Percentiles rank a stretch among this genome's conserved stretches.
Conservation (phyloP, 2,329 filamentous ascomycete species). For the Mycosphaerella sp. region DNA sequence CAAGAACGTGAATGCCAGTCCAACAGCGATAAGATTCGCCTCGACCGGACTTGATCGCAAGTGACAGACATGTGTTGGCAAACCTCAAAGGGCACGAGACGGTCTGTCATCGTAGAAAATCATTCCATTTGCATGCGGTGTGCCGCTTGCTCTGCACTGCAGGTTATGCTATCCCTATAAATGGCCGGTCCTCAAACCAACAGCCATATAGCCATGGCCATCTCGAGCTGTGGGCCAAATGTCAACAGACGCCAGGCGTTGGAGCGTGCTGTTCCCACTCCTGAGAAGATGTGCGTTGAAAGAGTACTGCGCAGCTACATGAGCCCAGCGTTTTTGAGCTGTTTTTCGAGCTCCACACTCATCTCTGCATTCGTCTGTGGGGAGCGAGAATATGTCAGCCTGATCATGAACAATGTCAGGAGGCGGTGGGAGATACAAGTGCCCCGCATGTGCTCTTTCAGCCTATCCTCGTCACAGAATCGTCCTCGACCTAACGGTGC, state of each 20-base stretch:
- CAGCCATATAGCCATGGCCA: slow-evolving; percentile 27
- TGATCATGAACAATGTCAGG: slow-evolving; percentile 1
- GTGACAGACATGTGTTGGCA: background rate
- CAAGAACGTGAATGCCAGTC: background rate
- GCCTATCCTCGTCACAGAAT: slow-evolving; percentile 58
- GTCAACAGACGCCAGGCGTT: slow-evolving; percentile 29
- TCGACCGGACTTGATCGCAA: slow-evolving; percentile 3
- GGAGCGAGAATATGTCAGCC: slow-evolving; percentile 15
- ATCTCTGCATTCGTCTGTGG: slow-evolving; percentile 24
- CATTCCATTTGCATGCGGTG: slow-evolving; percentile 29
- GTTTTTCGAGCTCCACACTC: slow-evolving; percentile 27
- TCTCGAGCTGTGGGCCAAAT: slow-evolving; percentile 24
- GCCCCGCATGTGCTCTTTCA: slow-evolving; percentile 22
- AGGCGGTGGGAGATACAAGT: slow-evolving; percentile 16
- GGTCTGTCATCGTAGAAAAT: background rate
- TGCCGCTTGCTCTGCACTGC: slow-evolving; percentile 29
- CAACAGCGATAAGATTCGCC: background rate
- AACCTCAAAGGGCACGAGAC: slow-evolving; percentile 1
- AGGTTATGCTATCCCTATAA: slow-evolving; percentile 26
- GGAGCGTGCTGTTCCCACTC: slow-evolving; percentile 30
- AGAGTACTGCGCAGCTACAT: slow-evolving; percentile 31
- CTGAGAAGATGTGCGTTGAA: slow-evolving; percentile 15
- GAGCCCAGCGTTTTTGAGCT: slow-evolving; percentile 27
- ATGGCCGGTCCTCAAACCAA: slow-evolving; percentile 28
- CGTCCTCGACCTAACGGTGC: slow-evolving; percentile 36